Conservation (phyloP, 768 basidiomycete genomes). For the Lanmaoa rubissima region DNA sequence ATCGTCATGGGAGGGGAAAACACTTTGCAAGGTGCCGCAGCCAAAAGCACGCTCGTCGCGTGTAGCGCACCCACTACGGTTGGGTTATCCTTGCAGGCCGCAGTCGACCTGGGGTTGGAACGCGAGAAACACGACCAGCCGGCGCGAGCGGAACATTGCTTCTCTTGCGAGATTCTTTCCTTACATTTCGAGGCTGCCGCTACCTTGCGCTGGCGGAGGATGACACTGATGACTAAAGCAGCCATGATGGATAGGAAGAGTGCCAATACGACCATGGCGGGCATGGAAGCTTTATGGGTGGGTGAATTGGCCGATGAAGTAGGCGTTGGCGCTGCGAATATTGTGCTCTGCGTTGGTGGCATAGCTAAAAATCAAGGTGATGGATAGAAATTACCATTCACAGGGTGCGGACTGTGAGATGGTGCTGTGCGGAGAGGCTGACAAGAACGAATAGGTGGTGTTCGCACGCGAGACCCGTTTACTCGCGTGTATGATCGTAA, state of each 20-base stretch:
- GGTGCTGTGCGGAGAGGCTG: slow-evolving; percentile 13
- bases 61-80: slow-evolving; percentile 26
- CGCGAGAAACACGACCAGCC: slow-evolving; percentile 1
- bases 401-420: background rate
- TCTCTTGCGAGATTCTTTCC: background rate
- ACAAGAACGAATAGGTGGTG: background rate
- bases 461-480: background rate
- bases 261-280: slow-evolving; percentile 20
- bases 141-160: background rate
- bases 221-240: slow-evolving; percentile 16
- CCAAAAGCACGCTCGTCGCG: slow-evolving; percentile 21
- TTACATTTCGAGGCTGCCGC: background rate
- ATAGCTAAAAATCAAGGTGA: background rate
- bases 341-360: slow-evolving; percentile 17
- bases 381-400: background rate
- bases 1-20: slow-evolving; percentile 24
- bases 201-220: slow-evolving; percentile 18
- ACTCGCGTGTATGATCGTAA: background rate
- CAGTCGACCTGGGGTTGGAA: background rate
- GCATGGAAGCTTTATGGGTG: slow-evolving; percentile 14
- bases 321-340: background rate
- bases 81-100: background rate
- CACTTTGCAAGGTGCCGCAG: slow-evolving; percentile 25
- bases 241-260: slow-evolving; percentile 21
- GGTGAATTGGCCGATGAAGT: background rate